These are phyloP conservation scores for Candida pseudofarinosa DNA, from an alignment of 805 yeast genomes.

Conservation along the genomic window DNA sequence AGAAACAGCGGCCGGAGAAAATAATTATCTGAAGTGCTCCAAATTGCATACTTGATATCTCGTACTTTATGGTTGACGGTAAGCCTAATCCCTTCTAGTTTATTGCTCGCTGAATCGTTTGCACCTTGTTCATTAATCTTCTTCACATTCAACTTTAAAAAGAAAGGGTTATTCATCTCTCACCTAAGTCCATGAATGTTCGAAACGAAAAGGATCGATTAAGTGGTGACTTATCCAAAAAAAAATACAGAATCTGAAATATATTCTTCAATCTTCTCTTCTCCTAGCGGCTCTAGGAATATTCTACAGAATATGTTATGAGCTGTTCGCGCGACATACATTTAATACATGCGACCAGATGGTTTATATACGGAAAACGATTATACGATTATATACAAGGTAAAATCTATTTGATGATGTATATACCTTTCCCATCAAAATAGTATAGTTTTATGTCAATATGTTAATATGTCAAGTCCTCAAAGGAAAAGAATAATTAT, in stretches of 20 bases:
- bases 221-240: no score
- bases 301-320: neutral
- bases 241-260: no score
- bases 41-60: conserved; percentile 25
- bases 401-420: neutral
- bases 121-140: conserved; percentile 5
- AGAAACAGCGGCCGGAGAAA: conserved; percentile 24
- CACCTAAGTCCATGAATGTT: neutral
- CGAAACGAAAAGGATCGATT: no score
- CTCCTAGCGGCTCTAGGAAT: no score
- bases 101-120: neutral
- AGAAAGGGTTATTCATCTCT: conserved; percentile 18
- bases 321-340: no score
- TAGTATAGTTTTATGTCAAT: no score
- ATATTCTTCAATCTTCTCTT: no score
- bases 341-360: no score
- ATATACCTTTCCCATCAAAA: no score
- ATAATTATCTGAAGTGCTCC: conserved; percentile 22
- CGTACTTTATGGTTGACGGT: conserved; percentile 20
- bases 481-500: no score
- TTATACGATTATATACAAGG: neutral
- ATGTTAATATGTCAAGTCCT: no score
- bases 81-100: conserved; percentile 13
- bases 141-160: conserved; percentile 10
- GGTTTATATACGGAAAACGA: no score